These are phyloP conservation scores for Aspergillus jensenii DNA, from an alignment of 2,329 filamentous ascomycete species.

Conservation along the genomic window DNA sequence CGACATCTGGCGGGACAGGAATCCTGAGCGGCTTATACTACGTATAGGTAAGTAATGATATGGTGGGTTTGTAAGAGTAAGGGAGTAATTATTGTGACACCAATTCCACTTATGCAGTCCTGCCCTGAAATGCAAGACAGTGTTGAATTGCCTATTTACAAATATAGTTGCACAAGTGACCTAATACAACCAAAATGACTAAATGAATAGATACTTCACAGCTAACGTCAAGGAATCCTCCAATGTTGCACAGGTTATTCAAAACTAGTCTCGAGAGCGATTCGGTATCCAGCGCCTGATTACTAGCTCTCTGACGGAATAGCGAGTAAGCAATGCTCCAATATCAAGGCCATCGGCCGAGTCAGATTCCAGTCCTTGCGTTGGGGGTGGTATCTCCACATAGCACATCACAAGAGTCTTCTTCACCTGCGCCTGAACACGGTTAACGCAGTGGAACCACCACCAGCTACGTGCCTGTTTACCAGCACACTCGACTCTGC, in stretches of 20 bases:
- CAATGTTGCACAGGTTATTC: neutral
- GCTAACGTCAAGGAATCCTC: neutral
- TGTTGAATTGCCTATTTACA: slow-evolving; percentile 4
- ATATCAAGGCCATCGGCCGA: slow-evolving; percentile 52
- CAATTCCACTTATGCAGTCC: neutral
- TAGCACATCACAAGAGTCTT: slow-evolving; percentile 90
- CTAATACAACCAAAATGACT: neutral
- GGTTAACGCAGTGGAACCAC: slow-evolving; percentile 78
- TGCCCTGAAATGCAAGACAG: neutral
- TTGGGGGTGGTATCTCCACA: slow-evolving; percentile 80
- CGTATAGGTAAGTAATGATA: no score
- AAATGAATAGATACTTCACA: neutral
- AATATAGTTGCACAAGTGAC: slow-evolving; percentile 11
- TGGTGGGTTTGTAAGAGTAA: neutral
- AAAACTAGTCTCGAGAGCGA: slow-evolving; percentile 62
- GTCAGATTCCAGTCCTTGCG: slow-evolving; percentile 35
- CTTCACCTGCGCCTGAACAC: slow-evolving; percentile 83
- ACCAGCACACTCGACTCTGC: slow-evolving; percentile 52
- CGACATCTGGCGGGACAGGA: no score
- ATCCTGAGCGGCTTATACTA: no score
- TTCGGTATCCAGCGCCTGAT: slow-evolving; percentile 84
- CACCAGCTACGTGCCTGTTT: slow-evolving; percentile 48
- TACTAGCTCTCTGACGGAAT: slow-evolving; percentile 76
- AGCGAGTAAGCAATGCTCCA: slow-evolving; percentile 63
- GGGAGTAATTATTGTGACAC: neutral